Base-by-base conservation (phyloP, 257 asterid genomes). In the Asclepias syriaca region DNA sequence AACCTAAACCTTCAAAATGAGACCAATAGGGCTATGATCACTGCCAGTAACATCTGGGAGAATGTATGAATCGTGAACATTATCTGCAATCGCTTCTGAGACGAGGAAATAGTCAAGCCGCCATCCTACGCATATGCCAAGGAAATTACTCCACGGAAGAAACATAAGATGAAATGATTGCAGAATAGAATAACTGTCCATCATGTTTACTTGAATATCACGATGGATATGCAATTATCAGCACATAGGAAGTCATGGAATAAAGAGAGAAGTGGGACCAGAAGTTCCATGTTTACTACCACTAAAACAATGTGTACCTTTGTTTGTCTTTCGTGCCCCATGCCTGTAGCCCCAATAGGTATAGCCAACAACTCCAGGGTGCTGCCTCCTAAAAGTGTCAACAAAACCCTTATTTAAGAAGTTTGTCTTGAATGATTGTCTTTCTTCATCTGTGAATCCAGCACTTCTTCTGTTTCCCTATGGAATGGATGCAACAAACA, bases 381-480 rank as follows among this genome's bases (percentile, higher is more conserved):
- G 98, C 73, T 95, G 99, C 78, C 86, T 90, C 86, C 99, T 82
- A 74, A 92, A 92, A 66, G 99, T 92, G 80, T 95, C 99, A 58
- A 95, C 94, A 64, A 89, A 87, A 43, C 98, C 99, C 81, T 70
- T 83, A 34, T 87, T 93, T 74, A 95, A 69, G 72, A 89, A 95
- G 82, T 87, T 92, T 4, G 78, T 74, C 76, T 89, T 84, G 16
- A 95, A 95, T 51, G 97, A 95, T 50, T 83, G 83, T 69, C 99
- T 90, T 77, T 92, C 98, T 80, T 95, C 98, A 1, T 79, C 88
- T 7, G 99, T 95, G 79, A 95, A 92, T 27, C 99, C 98, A 32
- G 99, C 99, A 86, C 87, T 92, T 87, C 97, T 88, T 88, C 72
- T 90, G 85, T 95, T 95, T 74, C 98, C 98, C 99, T 92, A 91